Evolutionary conservation across 106 monocot species (phyloP).

Genomic region (Dendrobium huoshanense): DNA sequence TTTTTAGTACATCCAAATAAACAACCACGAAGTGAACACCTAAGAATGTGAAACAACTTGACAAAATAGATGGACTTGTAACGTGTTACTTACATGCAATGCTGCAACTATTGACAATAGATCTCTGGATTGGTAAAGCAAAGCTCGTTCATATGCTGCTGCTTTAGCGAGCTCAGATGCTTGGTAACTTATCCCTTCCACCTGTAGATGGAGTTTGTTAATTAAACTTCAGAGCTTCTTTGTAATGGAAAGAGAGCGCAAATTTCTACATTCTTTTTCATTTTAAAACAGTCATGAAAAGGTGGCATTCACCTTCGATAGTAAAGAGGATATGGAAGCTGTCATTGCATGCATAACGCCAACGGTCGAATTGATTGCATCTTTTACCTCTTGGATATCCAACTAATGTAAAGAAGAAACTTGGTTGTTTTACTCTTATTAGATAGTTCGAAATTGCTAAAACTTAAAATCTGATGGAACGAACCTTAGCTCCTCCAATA

Average conservation of each 20-base stretch:
- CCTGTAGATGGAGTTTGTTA: constrained; percentile 17
- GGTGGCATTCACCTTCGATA: constrained; percentile 17
- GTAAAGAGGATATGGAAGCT: constrained; percentile 18
- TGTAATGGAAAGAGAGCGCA: neutral
- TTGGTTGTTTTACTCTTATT: neutral
- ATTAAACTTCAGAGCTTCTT: neutral
- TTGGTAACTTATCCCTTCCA: constrained; percentile 25
- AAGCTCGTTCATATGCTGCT: constrained; percentile 25
- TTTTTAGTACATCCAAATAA: no score
- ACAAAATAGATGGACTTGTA: no score
- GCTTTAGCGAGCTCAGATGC: constrained; percentile 38
- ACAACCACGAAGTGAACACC: no score
- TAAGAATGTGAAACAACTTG: no score
- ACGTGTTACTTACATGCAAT: constrained; percentile 34
- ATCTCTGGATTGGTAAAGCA: constrained; percentile 44
- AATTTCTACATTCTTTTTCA: neutral
- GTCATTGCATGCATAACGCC: constrained; percentile 34
- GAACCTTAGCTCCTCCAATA: constrained; percentile 50
- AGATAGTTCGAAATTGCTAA: neutral
- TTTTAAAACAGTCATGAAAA: neutral
- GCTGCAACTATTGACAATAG: constrained; percentile 38
- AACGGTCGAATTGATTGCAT: constrained; percentile 28
- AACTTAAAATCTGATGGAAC: neutral
- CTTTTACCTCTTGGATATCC: constrained; percentile 26
- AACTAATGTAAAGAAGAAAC: constrained; percentile 7